Evolutionary conservation across 1,284 basidiomycete species (phyloP).

Genomic region (Cystobasidium pallidum): DNA sequence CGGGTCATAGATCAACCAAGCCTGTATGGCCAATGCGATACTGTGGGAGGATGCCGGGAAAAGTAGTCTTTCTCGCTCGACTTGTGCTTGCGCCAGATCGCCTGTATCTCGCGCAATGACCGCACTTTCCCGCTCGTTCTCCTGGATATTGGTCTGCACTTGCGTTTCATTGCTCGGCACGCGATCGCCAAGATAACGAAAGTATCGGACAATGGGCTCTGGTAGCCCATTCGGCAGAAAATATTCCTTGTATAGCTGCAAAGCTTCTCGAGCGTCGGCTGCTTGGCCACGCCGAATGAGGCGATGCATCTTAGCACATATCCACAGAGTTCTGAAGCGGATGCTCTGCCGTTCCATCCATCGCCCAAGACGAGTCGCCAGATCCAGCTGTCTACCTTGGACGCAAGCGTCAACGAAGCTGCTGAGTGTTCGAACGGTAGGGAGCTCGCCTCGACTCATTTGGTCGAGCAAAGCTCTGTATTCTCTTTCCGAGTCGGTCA

Average conservation of each 20-base stretch:
- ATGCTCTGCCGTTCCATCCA: conserved; percentile 23
- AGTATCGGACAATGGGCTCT: not conserved
- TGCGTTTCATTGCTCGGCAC: not conserved
- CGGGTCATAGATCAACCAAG: conserved; percentile 7
- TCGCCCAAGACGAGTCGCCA: conserved; percentile 7
- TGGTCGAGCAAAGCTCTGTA: not conserved
- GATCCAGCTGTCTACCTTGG: not conserved
- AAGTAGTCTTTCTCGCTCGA: not conserved
- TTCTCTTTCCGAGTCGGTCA: not conserved
- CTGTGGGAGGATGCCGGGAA: conserved; percentile 22
- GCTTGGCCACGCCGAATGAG: not conserved
- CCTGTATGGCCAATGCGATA: conserved; percentile 22
- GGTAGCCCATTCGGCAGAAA: conserved; percentile 22
- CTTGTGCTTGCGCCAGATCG: not conserved
- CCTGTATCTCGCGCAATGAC: not conserved
- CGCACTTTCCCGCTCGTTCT: not conserved
- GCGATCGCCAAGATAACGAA: not conserved
- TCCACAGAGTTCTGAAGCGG: conserved; percentile 22
- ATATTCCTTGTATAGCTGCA: conserved; percentile 20
- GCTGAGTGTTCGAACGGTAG: not conserved
- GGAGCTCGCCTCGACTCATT: conserved; percentile 26
- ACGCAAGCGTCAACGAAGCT: conserved; percentile 27
- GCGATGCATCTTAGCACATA: conserved; percentile 14
- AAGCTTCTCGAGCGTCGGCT: conserved; percentile 5
- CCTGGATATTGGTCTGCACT: not conserved